phyloP scores from a whole-genome alignment of 2,329 filamentous ascomycete genomes.

The Thelonectria olida region DNA sequence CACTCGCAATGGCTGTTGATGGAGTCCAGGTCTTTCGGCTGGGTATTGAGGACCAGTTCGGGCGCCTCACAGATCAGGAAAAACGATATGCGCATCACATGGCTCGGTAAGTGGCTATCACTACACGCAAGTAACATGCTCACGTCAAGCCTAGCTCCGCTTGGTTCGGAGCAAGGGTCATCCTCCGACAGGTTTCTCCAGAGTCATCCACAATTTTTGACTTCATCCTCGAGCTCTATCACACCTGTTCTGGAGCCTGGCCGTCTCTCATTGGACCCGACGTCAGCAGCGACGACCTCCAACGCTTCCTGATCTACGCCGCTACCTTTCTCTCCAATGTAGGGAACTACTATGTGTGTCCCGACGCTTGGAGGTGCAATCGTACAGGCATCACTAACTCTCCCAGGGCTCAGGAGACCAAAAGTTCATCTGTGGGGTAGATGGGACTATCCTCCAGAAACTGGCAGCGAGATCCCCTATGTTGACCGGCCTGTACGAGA shows the following conservation, averaged over 20 bases:
- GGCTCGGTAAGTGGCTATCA: slow-evolving; percentile 37
- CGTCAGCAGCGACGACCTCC: slow-evolving; percentile 53
- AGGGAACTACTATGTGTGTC: slow-evolving; percentile 65
- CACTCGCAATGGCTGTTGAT: not conserved
- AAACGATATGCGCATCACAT: slow-evolving; percentile 74
- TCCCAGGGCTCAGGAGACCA: slow-evolving; percentile 62
- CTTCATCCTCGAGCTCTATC: slow-evolving; percentile 64
- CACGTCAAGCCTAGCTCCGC: slow-evolving; percentile 43
- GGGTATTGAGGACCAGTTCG: not conserved
- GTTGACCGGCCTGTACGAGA: slow-evolving; percentile 40
- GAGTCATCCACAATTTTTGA: slow-evolving; percentile 67
- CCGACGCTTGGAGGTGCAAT: not conserved
- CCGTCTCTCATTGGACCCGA: slow-evolving; percentile 51
- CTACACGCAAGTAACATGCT: not conserved
- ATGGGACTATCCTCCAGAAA: slow-evolving; percentile 50
- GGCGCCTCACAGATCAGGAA: slow-evolving; percentile 61
- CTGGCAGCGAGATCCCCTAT: slow-evolving; percentile 49
- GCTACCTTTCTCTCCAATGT: slow-evolving; percentile 66
- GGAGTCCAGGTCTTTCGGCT: not conserved
- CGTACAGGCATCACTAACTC: slow-evolving; percentile 5
- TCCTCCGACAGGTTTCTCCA: slow-evolving; percentile 67
- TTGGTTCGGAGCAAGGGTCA: slow-evolving; percentile 64
- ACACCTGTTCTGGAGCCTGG: slow-evolving; percentile 61
- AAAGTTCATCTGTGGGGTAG: slow-evolving; percentile 65
- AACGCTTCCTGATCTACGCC: slow-evolving; percentile 63